Percentiles rank a stretch among this genome's conserved stretches.
Evolutionary conservation across 2,329 filamentous ascomycete species (phyloP).

Genomic region (Colletotrichum truncatum): DNA sequence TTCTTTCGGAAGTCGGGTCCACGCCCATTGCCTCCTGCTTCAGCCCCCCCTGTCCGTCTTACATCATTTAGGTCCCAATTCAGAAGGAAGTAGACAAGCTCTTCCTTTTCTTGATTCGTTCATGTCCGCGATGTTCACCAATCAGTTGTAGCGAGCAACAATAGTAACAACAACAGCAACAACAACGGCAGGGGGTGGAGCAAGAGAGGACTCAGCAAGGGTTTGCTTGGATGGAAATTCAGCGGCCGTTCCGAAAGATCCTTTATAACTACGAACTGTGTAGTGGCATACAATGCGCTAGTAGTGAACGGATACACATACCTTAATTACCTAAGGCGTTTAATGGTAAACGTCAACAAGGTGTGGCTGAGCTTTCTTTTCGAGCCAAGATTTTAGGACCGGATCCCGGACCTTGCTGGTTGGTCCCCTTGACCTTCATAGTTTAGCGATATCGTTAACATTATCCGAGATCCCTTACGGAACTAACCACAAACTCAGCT

Average conservation of each 20-base stretch:
- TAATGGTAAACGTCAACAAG: not conserved
- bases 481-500: not conserved
- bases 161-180: too few relatives aligned
- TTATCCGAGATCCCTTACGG: not conserved
- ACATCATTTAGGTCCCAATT: not conserved
- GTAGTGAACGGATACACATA: too few relatives aligned
- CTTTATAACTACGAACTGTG: not conserved
- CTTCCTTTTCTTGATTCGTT: too few relatives aligned
- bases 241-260: not conserved
- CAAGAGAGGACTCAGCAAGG: too few relatives aligned
- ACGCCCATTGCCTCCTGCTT: not conserved
- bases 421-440: not conserved
- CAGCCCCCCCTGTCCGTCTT: not conserved
- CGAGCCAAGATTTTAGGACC: slow-evolving; percentile 3
- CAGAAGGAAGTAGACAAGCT: not conserved
- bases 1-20: slow-evolving; percentile 10
- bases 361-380: slow-evolving; percentile 14
- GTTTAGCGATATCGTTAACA: not conserved
- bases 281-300: not conserved
- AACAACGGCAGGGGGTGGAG: too few relatives aligned
- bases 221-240: too few relatives aligned
- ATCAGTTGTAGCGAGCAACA: not conserved
- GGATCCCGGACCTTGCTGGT: slow-evolving; percentile 5
- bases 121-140: not conserved
- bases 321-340: not conserved